A percentile compares a stretch with the other conserved stretches of the same genome.
Evolutionary conservation across 495 filamentous ascomycete genomes (phyloP).

Genomic region (Penicillium malachiteum): DNA sequence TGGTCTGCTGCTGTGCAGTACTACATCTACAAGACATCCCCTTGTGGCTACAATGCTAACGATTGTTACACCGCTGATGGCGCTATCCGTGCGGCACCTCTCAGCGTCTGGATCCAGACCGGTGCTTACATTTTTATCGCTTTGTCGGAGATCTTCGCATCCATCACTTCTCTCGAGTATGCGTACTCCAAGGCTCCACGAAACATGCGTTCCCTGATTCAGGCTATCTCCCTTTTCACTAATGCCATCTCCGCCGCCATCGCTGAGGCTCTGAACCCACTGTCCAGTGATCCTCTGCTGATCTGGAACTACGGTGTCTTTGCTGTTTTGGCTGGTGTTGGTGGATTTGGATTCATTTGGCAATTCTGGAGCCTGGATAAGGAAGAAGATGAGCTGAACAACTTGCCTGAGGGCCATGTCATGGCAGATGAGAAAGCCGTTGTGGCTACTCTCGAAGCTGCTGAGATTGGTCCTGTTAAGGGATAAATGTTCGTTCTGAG

Average conservation of each 20-base stretch:
- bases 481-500: background rate
- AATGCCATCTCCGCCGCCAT: conserved; percentile 64
- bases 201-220: conserved; percentile 73
- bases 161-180: conserved; percentile 68
- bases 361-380: conserved; percentile 55
- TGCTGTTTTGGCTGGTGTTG: conserved; percentile 58
- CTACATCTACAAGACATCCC: conserved; percentile 61
- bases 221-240: conserved; percentile 65
- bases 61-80: conserved; percentile 35
- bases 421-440: conserved; percentile 14
- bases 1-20: conserved; percentile 63
- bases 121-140: conserved; percentile 61
- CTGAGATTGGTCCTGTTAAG: conserved; percentile 18
- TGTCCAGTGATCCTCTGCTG: conserved; percentile 64
- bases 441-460: conserved; percentile 8
- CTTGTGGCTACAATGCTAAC: conserved; percentile 57
- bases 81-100: conserved; percentile 35
- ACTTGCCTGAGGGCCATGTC: conserved; percentile 26
- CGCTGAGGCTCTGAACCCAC: conserved; percentile 59
- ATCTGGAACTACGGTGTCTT: conserved; percentile 65
- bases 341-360: conserved; percentile 58
- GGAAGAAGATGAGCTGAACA: conserved; percentile 67
- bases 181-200: conserved; percentile 80
- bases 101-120: conserved; percentile 58
- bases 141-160: conserved; percentile 67